Percentiles rank a stretch among this genome's conserved stretches.
Evolutionary conservation across 306 rosid species (phyloP).

Genomic region (Hippophae gyantsensis): DNA sequence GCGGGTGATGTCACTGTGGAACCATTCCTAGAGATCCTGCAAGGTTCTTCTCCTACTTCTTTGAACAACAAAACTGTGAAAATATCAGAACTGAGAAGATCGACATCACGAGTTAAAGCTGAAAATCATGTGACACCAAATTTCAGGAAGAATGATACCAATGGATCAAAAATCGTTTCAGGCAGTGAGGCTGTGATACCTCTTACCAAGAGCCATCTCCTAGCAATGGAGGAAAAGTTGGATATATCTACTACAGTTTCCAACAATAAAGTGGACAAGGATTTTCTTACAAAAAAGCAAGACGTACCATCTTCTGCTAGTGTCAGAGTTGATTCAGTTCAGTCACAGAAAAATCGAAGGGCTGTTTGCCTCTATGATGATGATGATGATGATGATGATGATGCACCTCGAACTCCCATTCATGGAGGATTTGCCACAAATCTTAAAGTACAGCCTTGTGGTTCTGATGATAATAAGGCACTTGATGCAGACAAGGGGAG

Average conservation of each 20-base stretch:
- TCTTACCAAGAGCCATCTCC: conserved; percentile 39
- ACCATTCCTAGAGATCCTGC: conserved; percentile 31
- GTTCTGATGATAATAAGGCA: conserved; percentile 38
- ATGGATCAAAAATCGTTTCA: conserved; percentile 25
- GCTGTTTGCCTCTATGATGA: conserved; percentile 77
- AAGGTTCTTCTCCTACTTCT: conserved; percentile 30
- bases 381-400: conserved; percentile 53
- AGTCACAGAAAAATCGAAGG: conserved; percentile 50
- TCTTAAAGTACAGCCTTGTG: conserved; percentile 34
- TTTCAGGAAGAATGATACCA: conserved; percentile 26
- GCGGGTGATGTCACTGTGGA: conserved; percentile 29
- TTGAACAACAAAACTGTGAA: conserved; percentile 37
- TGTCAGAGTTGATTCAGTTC: conserved; percentile 23
- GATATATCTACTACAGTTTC: conserved; percentile 35
- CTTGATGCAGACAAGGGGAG: conserved; percentile 28
- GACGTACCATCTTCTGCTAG: conserved; percentile 28
- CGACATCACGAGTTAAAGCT: conserved; percentile 37
- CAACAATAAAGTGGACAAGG: conserved; percentile 39
- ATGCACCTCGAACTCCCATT: conserved; percentile 74
- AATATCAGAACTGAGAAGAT: conserved; percentile 40
- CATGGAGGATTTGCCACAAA: conserved; percentile 70
- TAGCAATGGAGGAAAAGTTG: conserved; percentile 39
- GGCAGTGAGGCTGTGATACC: conserved; percentile 43
- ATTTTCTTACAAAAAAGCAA: conserved; percentile 25
- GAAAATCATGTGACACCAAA: conserved; percentile 37